phyloP scores from a whole-genome alignment of 768 basidiomycete genomes.

The Phanerochaete sordida region DNA sequence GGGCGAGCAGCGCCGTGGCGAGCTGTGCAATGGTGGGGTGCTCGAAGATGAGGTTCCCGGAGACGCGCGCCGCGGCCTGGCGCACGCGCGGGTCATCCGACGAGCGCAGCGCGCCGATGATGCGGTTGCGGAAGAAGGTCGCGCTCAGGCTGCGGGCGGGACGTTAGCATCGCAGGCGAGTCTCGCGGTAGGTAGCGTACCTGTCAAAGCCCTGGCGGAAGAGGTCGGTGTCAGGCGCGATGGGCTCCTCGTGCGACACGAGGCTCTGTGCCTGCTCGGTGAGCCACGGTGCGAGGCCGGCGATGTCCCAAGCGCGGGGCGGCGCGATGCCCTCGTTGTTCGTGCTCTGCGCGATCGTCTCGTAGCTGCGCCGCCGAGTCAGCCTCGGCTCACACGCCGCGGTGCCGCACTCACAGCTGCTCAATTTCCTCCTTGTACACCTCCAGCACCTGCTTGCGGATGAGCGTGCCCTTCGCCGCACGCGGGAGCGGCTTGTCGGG shows the following conservation, averaged over 20 bases:
- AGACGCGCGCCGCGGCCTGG: not conserved
- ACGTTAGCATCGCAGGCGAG: no score
- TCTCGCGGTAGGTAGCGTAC: no score
- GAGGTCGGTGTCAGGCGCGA: not conserved
- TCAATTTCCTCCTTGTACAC: constrained; percentile 47
- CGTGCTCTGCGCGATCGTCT: constrained; percentile 10
- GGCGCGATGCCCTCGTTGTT: constrained; percentile 11
- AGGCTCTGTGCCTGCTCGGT: constrained; percentile 5
- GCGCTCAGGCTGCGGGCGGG: constrained; percentile 15
- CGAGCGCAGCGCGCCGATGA: constrained; percentile 8
- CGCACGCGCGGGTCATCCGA: not conserved
- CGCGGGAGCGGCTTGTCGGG: constrained; percentile 42
- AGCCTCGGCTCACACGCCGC: not conserved
- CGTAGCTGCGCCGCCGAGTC: no score
- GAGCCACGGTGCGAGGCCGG: constrained; percentile 11
- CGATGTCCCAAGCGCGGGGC: constrained; percentile 8
- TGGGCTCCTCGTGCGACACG: not conserved
- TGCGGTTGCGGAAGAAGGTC: constrained; percentile 13
- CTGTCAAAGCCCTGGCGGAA: constrained; percentile 13
- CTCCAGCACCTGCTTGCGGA: constrained; percentile 36
- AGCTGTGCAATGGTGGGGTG: constrained; percentile 9
- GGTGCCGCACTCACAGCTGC: constrained; percentile 31
- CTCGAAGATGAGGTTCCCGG: constrained; percentile 11
- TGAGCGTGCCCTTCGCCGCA: constrained; percentile 44
- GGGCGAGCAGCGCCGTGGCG: not conserved